phyloP scores from a whole-genome alignment of 495 filamentous ascomycete species.

The Schizothecium vesticola region DNA sequence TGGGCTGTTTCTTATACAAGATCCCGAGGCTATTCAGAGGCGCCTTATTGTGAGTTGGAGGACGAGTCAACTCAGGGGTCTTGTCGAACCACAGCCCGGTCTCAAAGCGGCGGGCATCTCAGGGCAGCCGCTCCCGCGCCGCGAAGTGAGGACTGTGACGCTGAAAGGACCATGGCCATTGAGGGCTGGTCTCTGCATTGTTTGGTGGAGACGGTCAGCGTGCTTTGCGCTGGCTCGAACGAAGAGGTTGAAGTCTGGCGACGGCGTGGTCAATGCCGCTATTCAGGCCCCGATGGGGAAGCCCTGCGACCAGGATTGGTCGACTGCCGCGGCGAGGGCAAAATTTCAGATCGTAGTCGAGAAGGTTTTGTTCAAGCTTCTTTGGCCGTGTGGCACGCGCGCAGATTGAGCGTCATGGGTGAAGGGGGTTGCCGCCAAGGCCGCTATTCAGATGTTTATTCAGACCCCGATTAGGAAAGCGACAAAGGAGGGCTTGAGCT shows the following conservation, averaged over 20 bases:
- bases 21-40: neutral
- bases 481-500: neutral
- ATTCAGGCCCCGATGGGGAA: constrained; percentile 23
- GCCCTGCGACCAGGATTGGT: neutral
- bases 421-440: neutral
- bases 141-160: neutral
- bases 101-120: neutral
- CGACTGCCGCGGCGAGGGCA: neutral
- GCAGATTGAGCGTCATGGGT: neutral
- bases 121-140: neutral
- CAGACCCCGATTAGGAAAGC: constrained; percentile 27
- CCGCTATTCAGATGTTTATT: constrained; percentile 31
- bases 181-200: neutral
- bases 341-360: neutral
- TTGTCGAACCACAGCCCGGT: neutral
- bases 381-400: neutral
- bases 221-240: neutral
- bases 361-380: neutral
- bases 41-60: neutral
- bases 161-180: neutral
- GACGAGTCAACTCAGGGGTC: neutral
- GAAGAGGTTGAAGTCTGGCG: neutral
- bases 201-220: neutral
- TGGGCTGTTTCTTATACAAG: neutral
- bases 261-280: constrained; percentile 5